Base-by-base conservation (phyloP, 2,329 filamentous ascomycete species). In the Amauroascus niger region DNA sequence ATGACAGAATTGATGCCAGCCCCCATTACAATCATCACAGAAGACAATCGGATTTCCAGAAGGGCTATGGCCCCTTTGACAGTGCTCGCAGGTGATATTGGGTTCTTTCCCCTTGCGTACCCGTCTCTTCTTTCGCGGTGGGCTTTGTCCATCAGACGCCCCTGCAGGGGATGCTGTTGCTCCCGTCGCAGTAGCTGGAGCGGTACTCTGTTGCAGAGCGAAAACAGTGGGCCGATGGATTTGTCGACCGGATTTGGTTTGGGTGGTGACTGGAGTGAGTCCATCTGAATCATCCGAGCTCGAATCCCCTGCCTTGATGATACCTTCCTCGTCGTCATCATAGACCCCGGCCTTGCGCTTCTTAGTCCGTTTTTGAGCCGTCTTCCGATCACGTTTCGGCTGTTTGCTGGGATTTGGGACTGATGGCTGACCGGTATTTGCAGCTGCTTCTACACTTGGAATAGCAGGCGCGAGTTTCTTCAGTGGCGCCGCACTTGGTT, bases 1-100 rank as follows among this genome's bases (percentile, higher is more conserved):
- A 66, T 94, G 87, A 63, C 88, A 94, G 62, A 81, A 80, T 66
- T 89, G 86, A 68, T 94, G 88, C 79, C 88, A 94, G 40, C 83
- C 80, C 28, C 77, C 76, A 65, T 88, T 87, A 72, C 88, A 94
- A 14, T 82, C 82, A 68, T 91, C 86, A 71, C 88, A 94, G 67
- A 90, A 88, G 2, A 93, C 87, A 65, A 94, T 90, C 70, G 83
- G 80, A 69, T 93, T 93, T 60, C 74, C 81, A n/a, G 74, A 67
- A 2, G 85, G 83, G 62, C 84, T 87, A 59, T 85, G 79, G 8
- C 85, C 82, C 59, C 87, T 76, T 51, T 82, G 78, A 69, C 88
- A 94, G 58, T 80, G 77, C 61, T 82, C 83, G 72, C 87, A 93
- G 30, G 86, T 68, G 67, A 71, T 69, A 54, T 67, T 69, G 11